Evolutionary conservation across 83 land plant species (phyloP).

Genomic region (Picea abies): DNA sequence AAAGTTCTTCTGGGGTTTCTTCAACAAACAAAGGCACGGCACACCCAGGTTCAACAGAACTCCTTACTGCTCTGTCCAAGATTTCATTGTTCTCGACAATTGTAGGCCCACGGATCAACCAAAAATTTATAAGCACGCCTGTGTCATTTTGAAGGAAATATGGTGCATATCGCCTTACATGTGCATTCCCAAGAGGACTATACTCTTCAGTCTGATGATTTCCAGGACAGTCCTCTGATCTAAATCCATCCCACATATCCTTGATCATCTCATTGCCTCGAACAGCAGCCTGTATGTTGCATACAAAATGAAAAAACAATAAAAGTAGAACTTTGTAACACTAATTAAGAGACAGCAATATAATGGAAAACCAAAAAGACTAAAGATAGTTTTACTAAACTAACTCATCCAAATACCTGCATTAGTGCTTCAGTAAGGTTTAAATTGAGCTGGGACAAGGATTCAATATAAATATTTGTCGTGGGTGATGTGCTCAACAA

Average conservation of each 20-base stretch:
- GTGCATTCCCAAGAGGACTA: slow-evolving; percentile 16
- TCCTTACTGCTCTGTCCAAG: slow-evolving; percentile 30
- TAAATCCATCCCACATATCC: slow-evolving; percentile 42
- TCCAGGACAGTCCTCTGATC: slow-evolving; percentile 19
- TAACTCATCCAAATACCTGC: slow-evolving; percentile 58
- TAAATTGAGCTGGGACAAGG: slow-evolving; percentile 68
- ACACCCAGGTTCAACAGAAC: slow-evolving; percentile 63
- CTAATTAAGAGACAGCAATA: slow-evolving; percentile 3
- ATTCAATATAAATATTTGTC: slow-evolving; percentile 52
- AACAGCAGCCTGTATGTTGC: slow-evolving; percentile 37
- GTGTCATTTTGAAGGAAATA: slow-evolving; percentile 94
- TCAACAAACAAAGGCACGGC: slow-evolving; percentile 76
- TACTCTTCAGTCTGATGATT: slow-evolving; percentile 9
- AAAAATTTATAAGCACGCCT: slow-evolving; percentile 65
- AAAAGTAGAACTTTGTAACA: neutral
- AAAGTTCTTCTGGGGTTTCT: slow-evolving; percentile 60
- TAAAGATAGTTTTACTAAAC: neutral
- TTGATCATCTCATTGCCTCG: slow-evolving; percentile 63
- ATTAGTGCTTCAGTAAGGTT: slow-evolving; percentile 87
- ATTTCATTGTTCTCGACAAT: slow-evolving; percentile 27
- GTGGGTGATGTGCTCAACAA: slow-evolving; percentile 20
- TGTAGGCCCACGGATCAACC: slow-evolving; percentile 43
- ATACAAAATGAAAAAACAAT: neutral
- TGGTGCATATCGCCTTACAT: slow-evolving; percentile 74
- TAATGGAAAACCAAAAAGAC: neutral